Percentiles rank a stretch among this genome's conserved stretches.
Conservation (phyloP, 768 basidiomycete genomes). For the Mycena polygramma region DNA sequence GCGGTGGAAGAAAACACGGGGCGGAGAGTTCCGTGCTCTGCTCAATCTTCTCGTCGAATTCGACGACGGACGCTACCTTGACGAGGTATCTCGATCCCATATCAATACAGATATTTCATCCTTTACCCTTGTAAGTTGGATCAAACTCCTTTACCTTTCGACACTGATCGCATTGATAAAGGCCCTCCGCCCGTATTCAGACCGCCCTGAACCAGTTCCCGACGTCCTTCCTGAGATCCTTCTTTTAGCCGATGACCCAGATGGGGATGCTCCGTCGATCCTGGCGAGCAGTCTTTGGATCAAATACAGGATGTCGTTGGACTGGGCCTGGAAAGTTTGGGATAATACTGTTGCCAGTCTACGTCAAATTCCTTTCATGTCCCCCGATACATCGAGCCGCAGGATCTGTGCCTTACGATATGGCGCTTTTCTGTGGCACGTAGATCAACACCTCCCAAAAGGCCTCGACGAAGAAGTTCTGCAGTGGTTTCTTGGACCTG, state of each 20-base stretch:
- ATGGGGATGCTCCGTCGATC: conserved; percentile 72
- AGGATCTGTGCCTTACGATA: conserved; percentile 73
- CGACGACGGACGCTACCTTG: conserved; percentile 71
- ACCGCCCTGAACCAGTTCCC: conserved; percentile 58
- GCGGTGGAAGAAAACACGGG: conserved; percentile 68
- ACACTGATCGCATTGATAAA: conserved; percentile 35
- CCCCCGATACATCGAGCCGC: conserved; percentile 59
- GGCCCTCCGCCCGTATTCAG: conserved; percentile 62
- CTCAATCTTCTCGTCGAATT: conserved; percentile 75
- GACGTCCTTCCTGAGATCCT: conserved; percentile 74
- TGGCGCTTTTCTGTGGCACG: conserved; percentile 76
- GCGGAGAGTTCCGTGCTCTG: conserved; percentile 74
- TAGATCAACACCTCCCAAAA: conserved; percentile 82
- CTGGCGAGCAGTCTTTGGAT: conserved; percentile 87
- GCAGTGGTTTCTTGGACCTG: conserved; percentile 79
- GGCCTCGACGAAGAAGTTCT: conserved; percentile 80
- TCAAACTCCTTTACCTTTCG: conserved; percentile 1
- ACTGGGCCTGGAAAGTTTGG: conserved; percentile 90
- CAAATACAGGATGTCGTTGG: conserved; percentile 77
- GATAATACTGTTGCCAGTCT: conserved; percentile 84
- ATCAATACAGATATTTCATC: conserved; percentile 70
- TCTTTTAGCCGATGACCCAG: conserved; percentile 69
- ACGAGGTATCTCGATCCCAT: conserved; percentile 67
- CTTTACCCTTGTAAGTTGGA: conserved; percentile 68
- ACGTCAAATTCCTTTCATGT: conserved; percentile 74